Evolutionary conservation across 2,329 filamentous ascomycete species (phyloP).

Genomic region (Botrytis porri): DNA sequence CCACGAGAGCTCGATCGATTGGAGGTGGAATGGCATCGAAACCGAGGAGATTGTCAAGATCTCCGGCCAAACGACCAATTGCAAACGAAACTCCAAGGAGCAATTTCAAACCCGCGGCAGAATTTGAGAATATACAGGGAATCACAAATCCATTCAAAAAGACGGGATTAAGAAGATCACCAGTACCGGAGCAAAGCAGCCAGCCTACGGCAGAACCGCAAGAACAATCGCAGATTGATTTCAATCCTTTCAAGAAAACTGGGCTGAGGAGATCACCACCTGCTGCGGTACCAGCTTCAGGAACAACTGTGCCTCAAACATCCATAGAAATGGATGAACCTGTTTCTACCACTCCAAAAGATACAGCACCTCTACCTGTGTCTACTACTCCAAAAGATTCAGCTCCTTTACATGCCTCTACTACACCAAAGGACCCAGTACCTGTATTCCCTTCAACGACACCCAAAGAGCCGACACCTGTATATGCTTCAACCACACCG

Average conservation of each 20-base stretch:
- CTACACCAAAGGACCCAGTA: conserved; percentile 22
- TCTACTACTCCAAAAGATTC: conserved; percentile 24
- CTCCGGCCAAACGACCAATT: conserved; percentile 27
- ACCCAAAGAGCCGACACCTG: conserved; percentile 5
- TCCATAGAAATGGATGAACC: not conserved
- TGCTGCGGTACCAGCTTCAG: conserved; percentile 9
- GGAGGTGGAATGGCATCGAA: conserved; percentile 30
- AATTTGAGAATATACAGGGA: conserved; percentile 15
- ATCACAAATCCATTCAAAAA: conserved; percentile 34
- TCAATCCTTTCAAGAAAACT: conserved; percentile 22
- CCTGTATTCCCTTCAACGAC: conserved; percentile 15
- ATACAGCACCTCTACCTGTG: conserved; percentile 18
- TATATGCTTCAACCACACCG: conserved; percentile 20
- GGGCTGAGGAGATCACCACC: conserved; percentile 26
- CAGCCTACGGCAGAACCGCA: not conserved
- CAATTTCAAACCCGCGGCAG: conserved; percentile 17
- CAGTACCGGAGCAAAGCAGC: conserved; percentile 18
- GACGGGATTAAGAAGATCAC: conserved; percentile 34
- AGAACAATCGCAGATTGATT: conserved; percentile 18
- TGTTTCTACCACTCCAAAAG: conserved; percentile 23
- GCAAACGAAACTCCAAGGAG: conserved; percentile 17
- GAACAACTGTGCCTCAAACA: not conserved
- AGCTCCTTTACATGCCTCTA: conserved; percentile 15
- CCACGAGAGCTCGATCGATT: conserved; percentile 21
- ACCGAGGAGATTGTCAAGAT: conserved; percentile 34